Evolutionary conservation across 1,284 basidiomycete genomes (phyloP).

Genomic region (Marasmius sp.): DNA sequence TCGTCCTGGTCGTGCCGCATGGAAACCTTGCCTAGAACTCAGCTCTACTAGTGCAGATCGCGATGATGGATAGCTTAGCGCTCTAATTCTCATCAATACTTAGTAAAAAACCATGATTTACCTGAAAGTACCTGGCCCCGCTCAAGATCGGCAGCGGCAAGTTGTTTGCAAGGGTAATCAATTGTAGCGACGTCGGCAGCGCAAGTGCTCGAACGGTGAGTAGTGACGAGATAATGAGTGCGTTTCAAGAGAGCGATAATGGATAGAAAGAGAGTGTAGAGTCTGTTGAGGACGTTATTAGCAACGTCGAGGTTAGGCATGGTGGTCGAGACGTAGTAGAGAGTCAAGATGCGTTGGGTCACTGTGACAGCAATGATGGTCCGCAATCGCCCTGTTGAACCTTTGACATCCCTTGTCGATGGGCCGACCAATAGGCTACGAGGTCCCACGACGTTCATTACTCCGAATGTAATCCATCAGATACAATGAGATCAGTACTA

Average conservation of each 20-base stretch:
- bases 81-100: no score
- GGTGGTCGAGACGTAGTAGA: not conserved
- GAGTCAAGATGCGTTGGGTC: not conserved
- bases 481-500: no score
- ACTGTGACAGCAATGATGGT: not conserved
- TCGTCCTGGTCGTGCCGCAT: no score
- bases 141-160: constrained; percentile 1
- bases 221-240: not conserved
- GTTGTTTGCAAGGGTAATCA: not conserved
- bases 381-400: not conserved
- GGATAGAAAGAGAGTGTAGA: not conserved
- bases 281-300: not conserved
- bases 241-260: not conserved
- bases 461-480: no score
- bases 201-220: not conserved
- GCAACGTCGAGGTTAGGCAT: not conserved
- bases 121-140: not conserved
- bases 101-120: not conserved
- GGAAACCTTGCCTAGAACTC: no score
- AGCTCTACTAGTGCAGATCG: no score
- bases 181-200: not conserved
- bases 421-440: not conserved
- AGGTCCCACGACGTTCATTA: not conserved
- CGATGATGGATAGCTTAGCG: no score
- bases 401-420: not conserved